Conservation (phyloP, 2,329 filamentous ascomycete species). For the Colletotrichum salicis region DNA sequence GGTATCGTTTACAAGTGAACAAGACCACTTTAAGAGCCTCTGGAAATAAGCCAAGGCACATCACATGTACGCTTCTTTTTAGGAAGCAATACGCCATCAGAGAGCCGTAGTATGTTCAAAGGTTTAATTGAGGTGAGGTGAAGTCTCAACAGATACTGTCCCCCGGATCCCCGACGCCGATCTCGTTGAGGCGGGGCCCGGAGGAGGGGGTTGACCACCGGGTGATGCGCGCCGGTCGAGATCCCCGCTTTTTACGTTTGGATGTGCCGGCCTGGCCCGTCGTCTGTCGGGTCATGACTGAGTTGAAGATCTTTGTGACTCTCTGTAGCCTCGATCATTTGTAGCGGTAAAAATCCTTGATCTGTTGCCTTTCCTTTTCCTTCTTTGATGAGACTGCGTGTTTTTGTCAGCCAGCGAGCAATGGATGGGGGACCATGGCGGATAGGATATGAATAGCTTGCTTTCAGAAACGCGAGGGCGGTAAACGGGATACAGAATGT, state of each 20-base stretch:
- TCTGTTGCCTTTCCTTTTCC: neutral
- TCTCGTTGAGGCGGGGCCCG: neutral
- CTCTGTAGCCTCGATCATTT: too few species aligned
- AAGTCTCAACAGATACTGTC: neutral
- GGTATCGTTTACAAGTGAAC: neutral
- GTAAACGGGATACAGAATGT: neutral
- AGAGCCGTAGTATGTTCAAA: neutral
- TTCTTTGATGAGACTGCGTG: neutral
- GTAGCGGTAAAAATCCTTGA: too few species aligned
- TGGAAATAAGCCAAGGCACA: neutral
- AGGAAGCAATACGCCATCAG: neutral
- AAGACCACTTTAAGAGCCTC: neutral
- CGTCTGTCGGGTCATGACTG: neutral
- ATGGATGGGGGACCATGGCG: neutral
- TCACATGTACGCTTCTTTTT: neutral
- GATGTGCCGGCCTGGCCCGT: constrained; percentile 6
- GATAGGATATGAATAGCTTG: neutral
- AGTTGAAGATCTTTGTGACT: neutral
- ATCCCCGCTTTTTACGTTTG: neutral
- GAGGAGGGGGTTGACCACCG: neutral
- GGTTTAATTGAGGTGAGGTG: neutral
- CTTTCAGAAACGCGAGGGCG: neutral
- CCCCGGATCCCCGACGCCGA: constrained; percentile 10
- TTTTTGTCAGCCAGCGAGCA: neutral
- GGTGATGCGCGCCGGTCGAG: neutral